Evolutionary conservation across 345 rosid species (phyloP).

Genomic region (Hirschfeldia incana): DNA sequence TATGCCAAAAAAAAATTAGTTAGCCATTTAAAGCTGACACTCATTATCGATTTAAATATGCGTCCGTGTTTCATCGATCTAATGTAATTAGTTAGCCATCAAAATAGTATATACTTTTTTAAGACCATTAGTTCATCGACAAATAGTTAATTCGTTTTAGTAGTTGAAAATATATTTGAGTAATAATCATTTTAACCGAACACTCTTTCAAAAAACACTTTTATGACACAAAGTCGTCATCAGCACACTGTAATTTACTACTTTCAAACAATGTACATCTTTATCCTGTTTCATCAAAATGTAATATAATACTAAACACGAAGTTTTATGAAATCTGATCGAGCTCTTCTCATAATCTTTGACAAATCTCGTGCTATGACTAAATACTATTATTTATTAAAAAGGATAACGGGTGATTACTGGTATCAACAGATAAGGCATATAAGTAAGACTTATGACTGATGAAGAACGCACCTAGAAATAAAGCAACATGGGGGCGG

Average conservation of each 20-base stretch:
- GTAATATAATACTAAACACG: neutral
- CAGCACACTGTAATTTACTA: neutral
- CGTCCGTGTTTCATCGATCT: neutral
- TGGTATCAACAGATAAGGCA: conserved; percentile 2
- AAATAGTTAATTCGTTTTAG: neutral
- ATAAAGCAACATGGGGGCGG: conserved; percentile 30
- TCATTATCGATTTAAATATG: neutral
- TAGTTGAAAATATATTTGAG: neutral
- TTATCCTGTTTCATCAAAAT: neutral
- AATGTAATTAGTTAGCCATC: neutral
- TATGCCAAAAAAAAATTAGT: neutral
- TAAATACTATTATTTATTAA: neutral
- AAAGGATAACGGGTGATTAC: neutral
- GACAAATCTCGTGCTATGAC: neutral
- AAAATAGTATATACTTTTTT: neutral
- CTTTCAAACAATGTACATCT: neutral
- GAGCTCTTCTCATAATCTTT: neutral
- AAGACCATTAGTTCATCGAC: neutral
- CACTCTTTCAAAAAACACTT: neutral
- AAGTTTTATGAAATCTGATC: neutral
- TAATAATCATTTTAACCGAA: neutral
- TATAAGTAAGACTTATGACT: conserved; percentile 3
- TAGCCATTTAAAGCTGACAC: neutral
- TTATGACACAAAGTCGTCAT: neutral
- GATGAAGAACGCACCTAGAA: conserved; percentile 36